Percentiles rank a stretch among this genome's conserved stretches.
Conservation (phyloP, 345 rosid genomes). For the Populus deltoides region DNA sequence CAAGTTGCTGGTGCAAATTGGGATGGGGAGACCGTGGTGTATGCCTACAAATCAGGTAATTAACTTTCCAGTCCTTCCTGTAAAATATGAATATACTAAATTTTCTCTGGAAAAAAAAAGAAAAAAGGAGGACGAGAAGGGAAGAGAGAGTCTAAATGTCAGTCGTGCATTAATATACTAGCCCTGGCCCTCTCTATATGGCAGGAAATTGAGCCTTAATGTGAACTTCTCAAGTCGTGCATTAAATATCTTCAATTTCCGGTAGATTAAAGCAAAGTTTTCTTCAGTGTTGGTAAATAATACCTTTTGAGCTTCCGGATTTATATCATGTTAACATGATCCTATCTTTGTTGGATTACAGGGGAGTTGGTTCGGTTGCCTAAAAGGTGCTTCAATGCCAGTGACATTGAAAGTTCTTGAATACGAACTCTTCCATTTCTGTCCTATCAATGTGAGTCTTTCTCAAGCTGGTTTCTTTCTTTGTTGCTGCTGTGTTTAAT, state of each 20-base stretch:
- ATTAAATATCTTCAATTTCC: not conserved
- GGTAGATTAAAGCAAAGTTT: not conserved
- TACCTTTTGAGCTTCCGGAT: not conserved
- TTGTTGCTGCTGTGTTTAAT: not conserved
- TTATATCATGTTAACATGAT: not conserved
- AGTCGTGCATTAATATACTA: not conserved
- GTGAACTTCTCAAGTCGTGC: not conserved
- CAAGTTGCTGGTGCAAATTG: slow-evolving; percentile 73
- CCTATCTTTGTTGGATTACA: slow-evolving; percentile 17
- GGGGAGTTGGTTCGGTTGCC: slow-evolving; percentile 76
- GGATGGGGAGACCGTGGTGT: slow-evolving; percentile 70
- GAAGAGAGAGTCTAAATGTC: not conserved
- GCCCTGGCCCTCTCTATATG: not conserved
- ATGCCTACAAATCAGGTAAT: slow-evolving; percentile 74
- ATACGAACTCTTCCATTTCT: slow-evolving; percentile 85
- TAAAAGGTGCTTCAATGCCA: slow-evolving; percentile 68
- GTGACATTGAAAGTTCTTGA: slow-evolving; percentile 78
- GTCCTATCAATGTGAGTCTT: slow-evolving; percentile 61
- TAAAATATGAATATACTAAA: not conserved
- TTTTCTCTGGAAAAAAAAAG: not conserved
- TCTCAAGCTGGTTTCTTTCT: not conserved
- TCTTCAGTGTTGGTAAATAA: not conserved
- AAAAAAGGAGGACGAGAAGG: too few relatives aligned
- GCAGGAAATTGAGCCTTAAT: not conserved
- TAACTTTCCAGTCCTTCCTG: not conserved